Percentiles rank a stretch among this genome's conserved stretches.
Evolutionary conservation across 225 moss, liverwort and hornwort genomes (phyloP).

Genomic region (Bryum argenteum): DNA sequence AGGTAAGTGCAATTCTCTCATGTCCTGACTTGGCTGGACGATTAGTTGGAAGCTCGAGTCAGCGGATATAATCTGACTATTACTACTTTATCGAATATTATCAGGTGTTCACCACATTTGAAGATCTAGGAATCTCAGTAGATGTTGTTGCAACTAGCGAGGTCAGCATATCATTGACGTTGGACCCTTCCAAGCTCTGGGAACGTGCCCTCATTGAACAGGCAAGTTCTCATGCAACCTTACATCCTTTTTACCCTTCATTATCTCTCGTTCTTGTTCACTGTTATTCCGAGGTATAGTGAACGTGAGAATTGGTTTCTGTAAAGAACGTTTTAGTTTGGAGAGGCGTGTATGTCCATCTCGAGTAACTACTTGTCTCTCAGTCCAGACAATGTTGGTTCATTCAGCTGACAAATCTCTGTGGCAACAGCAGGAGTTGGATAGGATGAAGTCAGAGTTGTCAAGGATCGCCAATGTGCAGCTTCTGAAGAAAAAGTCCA

Average conservation of each 20-base stretch:
- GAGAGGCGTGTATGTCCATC: not conserved
- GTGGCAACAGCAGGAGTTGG: slow-evolving; percentile 74
- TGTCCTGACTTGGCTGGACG: not conserved
- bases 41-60: not conserved
- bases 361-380: not conserved
- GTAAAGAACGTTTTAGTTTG: not conserved
- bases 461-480: slow-evolving; percentile 80
- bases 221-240: slow-evolving; percentile 44
- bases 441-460: slow-evolving; percentile 74
- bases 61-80: slow-evolving; percentile 13
- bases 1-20: slow-evolving; percentile 37
- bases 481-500: slow-evolving; percentile 71
- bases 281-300: not conserved
- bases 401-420: slow-evolving; percentile 13
- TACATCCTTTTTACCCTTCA: not conserved
- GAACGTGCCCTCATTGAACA: slow-evolving; percentile 85
- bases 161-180: slow-evolving; percentile 93
- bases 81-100: slow-evolving; percentile 7
- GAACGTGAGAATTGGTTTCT: not conserved
- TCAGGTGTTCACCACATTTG: slow-evolving; percentile 92
- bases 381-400: not conserved
- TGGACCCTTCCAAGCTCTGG: slow-evolving; percentile 96
- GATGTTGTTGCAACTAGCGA: slow-evolving; percentile 99
- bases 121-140: slow-evolving; percentile 85
- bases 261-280: not conserved